Percentiles rank a stretch among this genome's conserved stretches.
Conservation (phyloP, 2,329 filamentous ascomycete species). For the Colletotrichum chrysophilum region DNA sequence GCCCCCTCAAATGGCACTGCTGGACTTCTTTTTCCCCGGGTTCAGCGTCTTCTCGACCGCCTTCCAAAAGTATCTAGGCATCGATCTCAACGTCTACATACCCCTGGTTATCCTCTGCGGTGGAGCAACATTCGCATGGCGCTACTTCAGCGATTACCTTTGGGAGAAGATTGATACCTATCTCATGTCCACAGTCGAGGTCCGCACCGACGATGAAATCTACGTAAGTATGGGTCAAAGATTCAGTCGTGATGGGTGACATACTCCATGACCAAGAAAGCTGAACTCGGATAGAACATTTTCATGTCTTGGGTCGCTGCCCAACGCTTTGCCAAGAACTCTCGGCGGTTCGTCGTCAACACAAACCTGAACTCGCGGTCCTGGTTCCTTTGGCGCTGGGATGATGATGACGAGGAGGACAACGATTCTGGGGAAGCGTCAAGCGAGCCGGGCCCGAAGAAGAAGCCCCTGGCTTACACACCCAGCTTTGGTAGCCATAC, state of each 20-base stretch:
- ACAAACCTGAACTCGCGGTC: conserved; percentile 61
- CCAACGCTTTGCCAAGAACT: conserved; percentile 64
- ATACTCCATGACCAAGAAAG: not conserved
- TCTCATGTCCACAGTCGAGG: conserved; percentile 70
- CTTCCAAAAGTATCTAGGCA: conserved; percentile 60
- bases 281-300: conserved; percentile 52
- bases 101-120: conserved; percentile 59
- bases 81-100: conserved; percentile 69
- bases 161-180: conserved; percentile 54
- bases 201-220: conserved; percentile 73
- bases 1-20: conserved; percentile 47
- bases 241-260: not conserved
- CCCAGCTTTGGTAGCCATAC: conserved; percentile 71
- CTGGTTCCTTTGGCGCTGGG: conserved; percentile 52
- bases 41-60: conserved; percentile 63
- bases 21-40: conserved; percentile 71
- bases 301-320: conserved; percentile 72
- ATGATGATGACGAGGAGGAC: conserved; percentile 51
- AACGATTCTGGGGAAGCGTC: conserved; percentile 37
- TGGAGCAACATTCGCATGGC: conserved; percentile 54
- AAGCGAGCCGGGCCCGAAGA: conserved; percentile 33
- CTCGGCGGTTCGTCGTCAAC: conserved; percentile 69
- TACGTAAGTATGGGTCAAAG: conserved; percentile 45
- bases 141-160: conserved; percentile 55
- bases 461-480: conserved; percentile 65